Percentiles rank a stretch among this genome's conserved stretches.
Evolutionary conservation across 139 green algal species (phyloP).

Genomic region (Chlamydomonas sp.): DNA sequence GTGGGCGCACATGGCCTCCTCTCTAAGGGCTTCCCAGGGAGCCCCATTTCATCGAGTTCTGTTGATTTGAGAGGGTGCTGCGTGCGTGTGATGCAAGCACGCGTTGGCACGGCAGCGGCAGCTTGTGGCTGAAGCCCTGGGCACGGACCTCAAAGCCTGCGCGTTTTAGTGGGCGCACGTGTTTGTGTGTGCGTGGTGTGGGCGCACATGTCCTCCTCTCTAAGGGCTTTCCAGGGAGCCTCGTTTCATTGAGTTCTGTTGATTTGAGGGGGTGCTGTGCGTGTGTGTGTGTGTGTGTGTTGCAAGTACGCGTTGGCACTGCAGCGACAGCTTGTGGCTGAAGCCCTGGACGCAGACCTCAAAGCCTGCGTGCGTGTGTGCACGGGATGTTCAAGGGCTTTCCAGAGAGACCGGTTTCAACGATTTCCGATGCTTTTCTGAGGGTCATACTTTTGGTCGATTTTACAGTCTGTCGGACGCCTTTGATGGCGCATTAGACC

Average conservation of each 20-base stretch:
- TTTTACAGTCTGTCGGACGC: too few relatives aligned
- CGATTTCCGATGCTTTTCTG: background rate
- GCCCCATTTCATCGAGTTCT: background rate
- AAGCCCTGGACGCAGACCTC: conserved; percentile 82
- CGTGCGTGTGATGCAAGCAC: conserved; percentile 56
- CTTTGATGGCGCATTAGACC: too few relatives aligned
- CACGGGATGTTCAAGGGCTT: background rate
- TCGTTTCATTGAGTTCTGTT: background rate
- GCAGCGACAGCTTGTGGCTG: conserved; percentile 73
- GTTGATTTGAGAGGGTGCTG: background rate
- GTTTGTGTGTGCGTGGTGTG: background rate
- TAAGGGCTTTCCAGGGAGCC: too few relatives aligned
- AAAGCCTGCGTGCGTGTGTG: conserved; percentile 32
- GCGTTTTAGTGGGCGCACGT: background rate
- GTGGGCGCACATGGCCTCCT: background rate
- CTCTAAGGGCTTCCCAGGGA: too few relatives aligned
- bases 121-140: conserved; percentile 84
- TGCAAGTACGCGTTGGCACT: conserved; percentile 57
- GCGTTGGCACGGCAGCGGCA: conserved; percentile 50
- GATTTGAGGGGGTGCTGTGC: background rate
- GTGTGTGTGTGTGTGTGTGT: conserved; percentile 46
- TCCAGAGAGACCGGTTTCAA: background rate
- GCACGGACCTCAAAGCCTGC: conserved; percentile 71
- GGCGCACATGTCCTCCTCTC: too few relatives aligned
- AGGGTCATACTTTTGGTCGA: too few relatives aligned